A percentile compares a stretch with the other conserved stretches of the same genome.
Evolutionary conservation across 2,329 filamentous ascomycete species (phyloP).

Genomic region (Thielaviopsis musarum): DNA sequence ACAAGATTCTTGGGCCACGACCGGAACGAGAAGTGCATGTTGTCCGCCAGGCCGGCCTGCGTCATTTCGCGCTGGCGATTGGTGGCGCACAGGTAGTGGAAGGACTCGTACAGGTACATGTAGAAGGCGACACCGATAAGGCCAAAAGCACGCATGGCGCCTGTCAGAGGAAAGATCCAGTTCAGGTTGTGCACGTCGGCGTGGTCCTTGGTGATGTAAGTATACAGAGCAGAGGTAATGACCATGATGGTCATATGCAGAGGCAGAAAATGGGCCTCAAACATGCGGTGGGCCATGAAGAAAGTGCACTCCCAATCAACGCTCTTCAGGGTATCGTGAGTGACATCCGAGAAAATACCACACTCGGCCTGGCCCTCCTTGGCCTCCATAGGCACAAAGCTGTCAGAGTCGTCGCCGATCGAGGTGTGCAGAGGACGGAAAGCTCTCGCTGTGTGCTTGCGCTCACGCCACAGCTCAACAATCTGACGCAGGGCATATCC

Average conservation of each 20-base stretch:
- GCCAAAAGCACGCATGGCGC: conserved; percentile 39
- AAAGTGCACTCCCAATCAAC: conserved; percentile 39
- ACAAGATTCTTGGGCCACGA: conserved; percentile 36
- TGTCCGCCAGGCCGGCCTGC: conserved; percentile 43
- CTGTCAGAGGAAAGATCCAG: conserved; percentile 45
- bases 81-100: conserved; percentile 44
- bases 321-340: conserved; percentile 31
- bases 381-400: conserved; percentile 29
- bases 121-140: conserved; percentile 47
- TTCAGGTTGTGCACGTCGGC: conserved; percentile 34
- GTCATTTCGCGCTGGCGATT: conserved; percentile 49
- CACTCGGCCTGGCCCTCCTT: conserved; percentile 29
- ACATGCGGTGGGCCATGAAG: conserved; percentile 48
- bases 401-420: conserved; percentile 23
- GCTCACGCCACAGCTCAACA: conserved; percentile 38
- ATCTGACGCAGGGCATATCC: conserved; percentile 46
- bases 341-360: conserved; percentile 39
- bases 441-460: conserved; percentile 36
- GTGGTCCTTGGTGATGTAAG: conserved; percentile 33
- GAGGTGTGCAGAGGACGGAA: conserved; percentile 39
- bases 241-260: conserved; percentile 50
- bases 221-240: conserved; percentile 43
- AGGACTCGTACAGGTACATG: conserved; percentile 50
- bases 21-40: conserved; percentile 48
- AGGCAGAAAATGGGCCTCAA: conserved; percentile 57